Base-by-base conservation (phyloP, 441 rosid species). In the Brassica hybrid region DNA sequence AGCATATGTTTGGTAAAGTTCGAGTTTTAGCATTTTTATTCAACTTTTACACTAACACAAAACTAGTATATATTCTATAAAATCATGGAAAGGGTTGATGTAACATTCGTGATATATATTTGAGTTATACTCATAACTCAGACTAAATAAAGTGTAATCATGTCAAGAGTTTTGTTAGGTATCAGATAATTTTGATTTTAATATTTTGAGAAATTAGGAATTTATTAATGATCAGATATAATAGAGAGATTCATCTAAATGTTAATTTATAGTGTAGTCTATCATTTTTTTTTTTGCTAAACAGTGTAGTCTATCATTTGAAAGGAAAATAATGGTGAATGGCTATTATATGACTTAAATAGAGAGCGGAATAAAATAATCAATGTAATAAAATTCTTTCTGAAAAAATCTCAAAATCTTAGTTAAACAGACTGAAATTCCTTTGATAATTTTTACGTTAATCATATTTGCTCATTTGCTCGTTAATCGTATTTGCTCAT, bases 1-100 rank as follows among this genome's bases (percentile, higher is more conserved):
- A 64, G 50, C 67, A 64, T 64, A 32, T 63, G 13, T 64, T 61
- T 30, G 50, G 48, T 16, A 64, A 16, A 16, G 3, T 6, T 64
- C 48, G 5, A 54, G 4, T 54, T 54, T 54, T 54, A n/a, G 19
- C 43, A 27, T 61, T 61, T 60, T 7, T 61, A 61, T 61, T 18
- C 41, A 61, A 27, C 3, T n/a, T 61, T 27, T 25, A 16, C 65
- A 25, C 41, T 6, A 60, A 61, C 19, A 27, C 41, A 25, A 61
- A 27, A 27, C 41, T 7, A 30, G 41, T 61, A 27, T 6, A 60
- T 7, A 25, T 25, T 61, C 19, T 7, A 27, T 27, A 61, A 61
- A 7, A n/a, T 59, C 63, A 11, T 18, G 16, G 38, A 27, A 60
- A 60, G 17, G 17, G 36, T 60, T 60, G 13, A 60, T 60, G 65